These are phyloP conservation scores for Sordariomycetes sp. DNA, from an alignment of 2,329 filamentous ascomycete genomes.

Conservation along the genomic window DNA sequence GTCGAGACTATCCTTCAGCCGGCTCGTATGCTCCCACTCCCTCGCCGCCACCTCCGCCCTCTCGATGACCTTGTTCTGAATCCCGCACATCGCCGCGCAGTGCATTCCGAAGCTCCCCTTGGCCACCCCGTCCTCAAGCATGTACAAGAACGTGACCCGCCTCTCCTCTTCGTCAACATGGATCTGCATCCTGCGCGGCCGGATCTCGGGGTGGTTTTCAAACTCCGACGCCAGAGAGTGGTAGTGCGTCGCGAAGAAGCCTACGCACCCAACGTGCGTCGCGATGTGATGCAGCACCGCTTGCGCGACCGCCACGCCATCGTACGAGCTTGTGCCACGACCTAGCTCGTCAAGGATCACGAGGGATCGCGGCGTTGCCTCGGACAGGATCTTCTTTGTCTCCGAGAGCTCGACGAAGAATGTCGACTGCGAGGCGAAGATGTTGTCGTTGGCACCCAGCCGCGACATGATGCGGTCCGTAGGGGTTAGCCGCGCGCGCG, in stretches of 20 bases:
- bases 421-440: slow-evolving; percentile 93
- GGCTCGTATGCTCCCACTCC: slow-evolving; percentile 91
- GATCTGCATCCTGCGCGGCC: slow-evolving; percentile 84
- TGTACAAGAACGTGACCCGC: slow-evolving; percentile 94
- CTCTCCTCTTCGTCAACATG: slow-evolving; percentile 76
- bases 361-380: slow-evolving; percentile 85
- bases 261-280: slow-evolving; percentile 82
- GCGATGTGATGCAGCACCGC: slow-evolving; percentile 95
- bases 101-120: slow-evolving; percentile 99
- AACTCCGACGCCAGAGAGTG: slow-evolving; percentile 91
- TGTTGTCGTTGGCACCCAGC: slow-evolving; percentile 95
- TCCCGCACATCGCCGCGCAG: slow-evolving; percentile 96
- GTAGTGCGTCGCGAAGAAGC: slow-evolving; percentile 97
- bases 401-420: slow-evolving; percentile 98
- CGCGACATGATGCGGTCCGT: slow-evolving; percentile 98
- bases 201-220: slow-evolving; percentile 76
- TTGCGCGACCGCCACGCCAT: slow-evolving; percentile 92
- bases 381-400: slow-evolving; percentile 93
- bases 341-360: slow-evolving; percentile 96
- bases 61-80: slow-evolving; percentile 71
- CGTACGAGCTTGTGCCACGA: slow-evolving; percentile 88
- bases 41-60: slow-evolving; percentile 78
- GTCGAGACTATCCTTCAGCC: slow-evolving; percentile 80
- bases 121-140: slow-evolving; percentile 83
- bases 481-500: slow-evolving; percentile 73